These are phyloP conservation scores for Aphanocladium album DNA, from an alignment of 2,329 filamentous ascomycete genomes.

Conservation along the genomic window DNA sequence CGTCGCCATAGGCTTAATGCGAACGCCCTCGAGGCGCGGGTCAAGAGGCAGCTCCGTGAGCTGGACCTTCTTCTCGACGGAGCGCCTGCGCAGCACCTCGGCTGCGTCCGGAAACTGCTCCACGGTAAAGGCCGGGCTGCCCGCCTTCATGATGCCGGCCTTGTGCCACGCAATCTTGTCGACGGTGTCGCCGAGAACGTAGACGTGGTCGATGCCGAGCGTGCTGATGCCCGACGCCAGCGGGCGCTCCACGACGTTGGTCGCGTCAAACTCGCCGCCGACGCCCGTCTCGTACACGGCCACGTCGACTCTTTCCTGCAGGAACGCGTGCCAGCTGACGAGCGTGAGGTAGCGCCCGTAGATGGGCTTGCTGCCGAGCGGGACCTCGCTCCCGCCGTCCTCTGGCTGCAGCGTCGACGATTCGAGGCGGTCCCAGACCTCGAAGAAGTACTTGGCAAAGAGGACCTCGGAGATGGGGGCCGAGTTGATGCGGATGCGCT, in stretches of 20 bases:
- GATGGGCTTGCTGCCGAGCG: conserved; percentile 42
- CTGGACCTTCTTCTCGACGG: conserved; percentile 45
- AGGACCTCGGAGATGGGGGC: conserved; percentile 50
- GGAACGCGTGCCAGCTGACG: conserved; percentile 62
- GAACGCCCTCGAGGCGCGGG: conserved; percentile 39
- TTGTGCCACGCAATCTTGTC: conserved; percentile 71
- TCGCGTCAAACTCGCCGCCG: conserved; percentile 64
- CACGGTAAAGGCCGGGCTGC: conserved; percentile 53
- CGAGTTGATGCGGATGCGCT: conserved; percentile 61
- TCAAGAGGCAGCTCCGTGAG: conserved; percentile 44
- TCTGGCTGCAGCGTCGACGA: conserved; percentile 13
- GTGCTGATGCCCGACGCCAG: conserved; percentile 57
- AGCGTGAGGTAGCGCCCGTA: conserved; percentile 61
- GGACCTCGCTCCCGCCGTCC: conserved; percentile 16
- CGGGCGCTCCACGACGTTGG: conserved; percentile 58
- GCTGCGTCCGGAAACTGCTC: conserved; percentile 43
- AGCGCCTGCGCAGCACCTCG: conserved; percentile 44
- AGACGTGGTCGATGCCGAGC: conserved; percentile 66
- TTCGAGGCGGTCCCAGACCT: conserved; percentile 57
- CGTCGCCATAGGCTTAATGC: conserved; percentile 45
- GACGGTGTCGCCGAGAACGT: conserved; percentile 56
- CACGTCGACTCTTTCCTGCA: conserved; percentile 56
- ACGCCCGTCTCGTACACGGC: conserved; percentile 64
- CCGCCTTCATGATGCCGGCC: conserved; percentile 63
- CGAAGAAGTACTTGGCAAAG: conserved; percentile 63